Base-by-base conservation (phyloP, 31 red algal species). In the Porphyra umbilicalis region DNA sequence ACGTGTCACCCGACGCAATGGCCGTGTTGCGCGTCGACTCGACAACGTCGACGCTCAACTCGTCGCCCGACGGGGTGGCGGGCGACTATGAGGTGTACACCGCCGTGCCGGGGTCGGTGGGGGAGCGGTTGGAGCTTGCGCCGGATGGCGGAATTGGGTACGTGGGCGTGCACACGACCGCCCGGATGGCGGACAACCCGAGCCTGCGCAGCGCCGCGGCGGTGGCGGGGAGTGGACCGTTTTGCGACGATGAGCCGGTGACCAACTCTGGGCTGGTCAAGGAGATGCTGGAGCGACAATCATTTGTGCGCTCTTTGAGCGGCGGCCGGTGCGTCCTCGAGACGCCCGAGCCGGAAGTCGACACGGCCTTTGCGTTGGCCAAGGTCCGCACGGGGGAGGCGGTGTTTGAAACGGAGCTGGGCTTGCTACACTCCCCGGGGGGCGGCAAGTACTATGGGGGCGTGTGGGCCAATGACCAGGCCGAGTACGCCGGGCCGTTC, bases 401-500 rank as follows among this genome's bases (percentile, higher is more conserved):
- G 8, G 78, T 93, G 34, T 93, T 93, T 71, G 83, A 86, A 1
- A 33, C 91, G 8, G 79, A 78, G 32, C 25, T 86, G 38, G 91
- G 91, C 4, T 71, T 89, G 16, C 35, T 89, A 75, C 91, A 93
- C 79, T 93, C 91, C 16, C 91, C 91, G 16, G 87, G 87, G 30
- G 91, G 91, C 36, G 82, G 82, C 39, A 89, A 85, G 81, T 93
- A 85, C 80, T 93, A 93, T 77, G 80, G 42, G 75, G 90, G 86
- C 9, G 85, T 93, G 34, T 93, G 90, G 90, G 82, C 81, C 44
- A 93, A 93, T 83, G 90, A 93, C 38, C 90, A 93, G 35, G 90
- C 81, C 16, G 90, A 93, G 79, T 93, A 93, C 82, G 80, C 90
- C 2, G 90, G 78, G 29, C 90, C 90, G 7, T 40, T 88, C 35